Conservation (phyloP, 768 basidiomycete species). For the Leccinum obscurum region DNA sequence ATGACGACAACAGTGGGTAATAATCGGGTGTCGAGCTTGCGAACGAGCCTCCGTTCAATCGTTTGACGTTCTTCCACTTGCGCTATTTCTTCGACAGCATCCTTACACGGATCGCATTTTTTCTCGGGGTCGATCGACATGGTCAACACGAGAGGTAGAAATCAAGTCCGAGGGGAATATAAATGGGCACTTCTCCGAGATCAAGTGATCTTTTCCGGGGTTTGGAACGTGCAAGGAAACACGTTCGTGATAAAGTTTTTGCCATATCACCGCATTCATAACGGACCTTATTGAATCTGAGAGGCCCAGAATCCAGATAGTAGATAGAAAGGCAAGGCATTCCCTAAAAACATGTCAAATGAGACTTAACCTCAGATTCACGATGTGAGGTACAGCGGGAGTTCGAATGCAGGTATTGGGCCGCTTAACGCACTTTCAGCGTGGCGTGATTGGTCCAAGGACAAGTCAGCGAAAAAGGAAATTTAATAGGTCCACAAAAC, state of each 20-base stretch:
- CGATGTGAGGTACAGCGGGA: not conserved
- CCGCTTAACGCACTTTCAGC: not conserved
- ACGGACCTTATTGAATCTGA: not conserved
- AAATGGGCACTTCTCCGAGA: not conserved
- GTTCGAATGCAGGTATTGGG: not conserved
- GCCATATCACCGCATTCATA: not conserved
- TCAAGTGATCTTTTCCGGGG: not conserved
- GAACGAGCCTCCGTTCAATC: conserved; percentile 40
- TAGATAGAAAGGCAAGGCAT: not conserved
- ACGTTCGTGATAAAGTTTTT: not conserved
- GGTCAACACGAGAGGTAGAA: not conserved
- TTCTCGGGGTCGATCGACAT: conserved; percentile 21
- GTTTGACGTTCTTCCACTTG: conserved; percentile 9
- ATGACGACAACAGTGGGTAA: conserved; percentile 60
- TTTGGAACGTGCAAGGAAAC: not conserved
- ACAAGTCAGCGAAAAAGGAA: too few relatives aligned
- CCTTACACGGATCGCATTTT: conserved; percentile 9
- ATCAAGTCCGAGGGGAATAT: not conserved
- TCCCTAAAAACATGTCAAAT: not conserved
- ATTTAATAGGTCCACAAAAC: too few relatives aligned
- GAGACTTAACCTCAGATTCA: not conserved
- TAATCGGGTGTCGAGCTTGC: conserved; percentile 56
- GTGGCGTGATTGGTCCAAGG: too few relatives aligned
- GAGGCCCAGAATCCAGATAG: not conserved
- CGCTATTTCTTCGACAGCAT: not conserved